Conservation (phyloP, 441 rosid species). For the Gossypium lobatum region DNA sequence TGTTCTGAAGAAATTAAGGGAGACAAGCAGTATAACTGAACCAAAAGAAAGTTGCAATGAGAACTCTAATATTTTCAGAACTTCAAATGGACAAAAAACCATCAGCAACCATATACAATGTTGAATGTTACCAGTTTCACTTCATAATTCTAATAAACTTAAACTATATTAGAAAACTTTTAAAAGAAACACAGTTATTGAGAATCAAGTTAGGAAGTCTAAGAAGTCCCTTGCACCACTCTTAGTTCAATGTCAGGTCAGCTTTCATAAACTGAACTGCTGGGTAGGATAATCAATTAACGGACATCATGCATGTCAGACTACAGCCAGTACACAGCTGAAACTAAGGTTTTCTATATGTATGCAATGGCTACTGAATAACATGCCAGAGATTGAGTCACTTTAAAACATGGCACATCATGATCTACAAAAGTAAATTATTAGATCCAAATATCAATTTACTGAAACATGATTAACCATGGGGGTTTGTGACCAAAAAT, state of each 20-base stretch:
- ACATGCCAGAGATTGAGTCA: conserved; percentile 6
- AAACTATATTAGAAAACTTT: neutral
- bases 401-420: conserved; percentile 2
- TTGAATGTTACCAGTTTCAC: conserved; percentile 9
- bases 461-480: neutral
- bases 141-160: neutral
- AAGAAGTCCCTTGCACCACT: neutral
- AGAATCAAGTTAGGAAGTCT: neutral
- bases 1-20: neutral
- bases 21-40: neutral
- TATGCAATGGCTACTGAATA: neutral
- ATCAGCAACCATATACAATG: neutral
- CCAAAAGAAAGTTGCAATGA: neutral
- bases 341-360: neutral
- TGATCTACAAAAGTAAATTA: neutral
- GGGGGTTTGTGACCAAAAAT: neutral
- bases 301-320: conserved; percentile 4
- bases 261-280: neutral
- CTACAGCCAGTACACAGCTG: neutral
- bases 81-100: neutral
- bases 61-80: conserved; percentile 1
- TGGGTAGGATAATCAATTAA: conserved; percentile 1
- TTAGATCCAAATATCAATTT: neutral
- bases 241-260: neutral
- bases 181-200: neutral